Base-by-base conservation (phyloP, 2,329 filamentous ascomycete genomes). In the Zymoseptoria passerinii region DNA sequence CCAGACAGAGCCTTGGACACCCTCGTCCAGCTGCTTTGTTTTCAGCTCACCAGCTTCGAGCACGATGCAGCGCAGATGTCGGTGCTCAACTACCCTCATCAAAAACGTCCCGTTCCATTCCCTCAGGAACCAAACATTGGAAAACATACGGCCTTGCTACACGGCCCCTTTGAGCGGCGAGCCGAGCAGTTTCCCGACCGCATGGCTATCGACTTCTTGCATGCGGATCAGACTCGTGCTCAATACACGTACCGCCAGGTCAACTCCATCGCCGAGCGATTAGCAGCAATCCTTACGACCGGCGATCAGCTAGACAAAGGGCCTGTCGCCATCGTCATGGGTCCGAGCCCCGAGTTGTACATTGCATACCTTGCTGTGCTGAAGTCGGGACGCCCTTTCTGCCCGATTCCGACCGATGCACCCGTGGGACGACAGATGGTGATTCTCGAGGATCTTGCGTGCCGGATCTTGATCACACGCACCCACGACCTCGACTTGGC, bases 311-410 rank as follows among this genome's bases (percentile, higher is more conserved):
- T n/a, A 10, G 6, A 18, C 23, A 4, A 50, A n/a, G 13, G 49
- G 1, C 49, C 49, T 8, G 49, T 50, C 3, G 49, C 71, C 65
- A 48, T 67, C 58, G 7, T 55, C 28, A 62, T 62, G 60, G 50
- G 58, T 18, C 54, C 53, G 9, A 60, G 51, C 16, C 18, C 56
- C 7, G 61, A 56, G n/a, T 55, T 63, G 49, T 62, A 62, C 23
- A 51, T 62, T 23, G 60, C 58, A 10, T 62, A 56, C 55, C 50
- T 62, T 29, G 55, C 58, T n/a, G 60, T 58, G 18, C 29, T 62
- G 27, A 62, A 62, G 35, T 55, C 60, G 18, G 60, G 60, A 8
- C 56, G 50, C 27, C 53, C 60, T 13, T 62, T 62, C 23, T 62
- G 60, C 19, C 60, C 60, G 27, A 28, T 62, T 8, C 60, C 60